Conservation (phyloP, 2,329 filamentous ascomycete species). For the Arachnomyces sp. region DNA sequence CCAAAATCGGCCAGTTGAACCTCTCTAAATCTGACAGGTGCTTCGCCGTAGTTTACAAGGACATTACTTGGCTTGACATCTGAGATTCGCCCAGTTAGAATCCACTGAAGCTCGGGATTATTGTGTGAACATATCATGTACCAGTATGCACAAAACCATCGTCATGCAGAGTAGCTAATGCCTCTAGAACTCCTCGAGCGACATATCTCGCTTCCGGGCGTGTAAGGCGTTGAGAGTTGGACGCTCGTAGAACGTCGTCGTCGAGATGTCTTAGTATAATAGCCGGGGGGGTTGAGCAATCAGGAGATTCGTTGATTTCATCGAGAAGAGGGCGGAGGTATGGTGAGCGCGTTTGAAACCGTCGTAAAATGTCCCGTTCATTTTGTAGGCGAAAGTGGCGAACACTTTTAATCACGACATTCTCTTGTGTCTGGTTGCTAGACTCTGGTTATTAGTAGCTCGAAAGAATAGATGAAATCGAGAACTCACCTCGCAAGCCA, state of each 20-base stretch:
- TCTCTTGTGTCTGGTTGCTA: conserved; percentile 5
- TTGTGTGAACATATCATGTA: conserved; percentile 3
- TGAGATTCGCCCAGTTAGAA: conserved; percentile 5
- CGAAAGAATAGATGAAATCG: neutral
- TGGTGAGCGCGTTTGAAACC: conserved; percentile 16
- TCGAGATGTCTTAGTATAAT: conserved; percentile 19
- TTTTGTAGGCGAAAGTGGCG: conserved; percentile 19
- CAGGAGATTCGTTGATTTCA: conserved; percentile 12
- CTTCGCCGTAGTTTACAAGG: conserved; percentile 14
- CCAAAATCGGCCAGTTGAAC: conserved; percentile 18
- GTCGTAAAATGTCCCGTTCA: conserved; percentile 17
- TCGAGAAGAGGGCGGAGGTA: conserved; percentile 17
- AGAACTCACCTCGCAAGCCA: conserved; percentile 5
- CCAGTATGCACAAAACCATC: conserved; percentile 17
- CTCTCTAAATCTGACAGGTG: conserved; percentile 13
- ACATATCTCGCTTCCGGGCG: conserved; percentile 15
- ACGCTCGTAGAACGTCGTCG: conserved; percentile 17
- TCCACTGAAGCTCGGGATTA: neutral
- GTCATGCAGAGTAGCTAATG: conserved; percentile 10
- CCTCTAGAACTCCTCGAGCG: conserved; percentile 11
- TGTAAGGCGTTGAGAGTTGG: conserved; percentile 11
- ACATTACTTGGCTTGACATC: conserved; percentile 20
- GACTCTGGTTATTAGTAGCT: neutral
- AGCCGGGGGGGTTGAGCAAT: conserved; percentile 12
- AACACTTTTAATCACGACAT: conserved; percentile 12